Base-by-base conservation (phyloP, 1,139 yeast species). In the Blastobotrys arbuscula region DNA sequence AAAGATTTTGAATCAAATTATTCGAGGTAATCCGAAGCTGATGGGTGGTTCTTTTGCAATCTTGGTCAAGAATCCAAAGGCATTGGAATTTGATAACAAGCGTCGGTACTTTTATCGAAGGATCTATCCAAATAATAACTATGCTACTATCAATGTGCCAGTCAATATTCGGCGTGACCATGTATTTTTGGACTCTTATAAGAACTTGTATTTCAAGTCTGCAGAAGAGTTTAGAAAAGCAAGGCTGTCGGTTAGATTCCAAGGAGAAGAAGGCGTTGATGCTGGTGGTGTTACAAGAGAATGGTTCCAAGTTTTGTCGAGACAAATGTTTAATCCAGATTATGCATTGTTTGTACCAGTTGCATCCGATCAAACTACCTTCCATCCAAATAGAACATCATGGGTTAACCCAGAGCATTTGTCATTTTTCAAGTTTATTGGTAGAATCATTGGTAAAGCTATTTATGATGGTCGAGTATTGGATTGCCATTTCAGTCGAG, bases 231-330 rank as follows among this genome's bases (percentile, higher is more conserved):
- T 90, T 63, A 79, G 82, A 59, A 76, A 79, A 47, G 78, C 92
- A 3, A 82, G 84, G 55, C 71, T 92, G 57, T 92, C 85, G 49
- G 81, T 94, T 40, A 77, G 77, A 30, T 94, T 94, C 70, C 84
- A 82, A 58, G 96, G 96, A 3, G 99, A 94, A 65, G 85, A 86
- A 51, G 99, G 98, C 57, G 87, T 92, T 45, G 99, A 94, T 73
- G 98, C 97, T 2, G 99, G 99, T 58, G 99, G 99, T 46, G 84
- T 94, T 20, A 88, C 97, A 0, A 75, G 98, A 61, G 99, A 94
- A 66, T 94, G 98, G 98, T 90, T 84, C 62, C 97, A 89, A 64
- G 96, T 90, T 9, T 70, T 94, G 50, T 84, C 97, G 0, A 75
- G 97, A 53, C 97, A 92, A 66, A 90, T 94, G 87, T 89, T 92